Conservation (phyloP, 768 basidiomycete genomes). For the Termitomyces sp. region DNA sequence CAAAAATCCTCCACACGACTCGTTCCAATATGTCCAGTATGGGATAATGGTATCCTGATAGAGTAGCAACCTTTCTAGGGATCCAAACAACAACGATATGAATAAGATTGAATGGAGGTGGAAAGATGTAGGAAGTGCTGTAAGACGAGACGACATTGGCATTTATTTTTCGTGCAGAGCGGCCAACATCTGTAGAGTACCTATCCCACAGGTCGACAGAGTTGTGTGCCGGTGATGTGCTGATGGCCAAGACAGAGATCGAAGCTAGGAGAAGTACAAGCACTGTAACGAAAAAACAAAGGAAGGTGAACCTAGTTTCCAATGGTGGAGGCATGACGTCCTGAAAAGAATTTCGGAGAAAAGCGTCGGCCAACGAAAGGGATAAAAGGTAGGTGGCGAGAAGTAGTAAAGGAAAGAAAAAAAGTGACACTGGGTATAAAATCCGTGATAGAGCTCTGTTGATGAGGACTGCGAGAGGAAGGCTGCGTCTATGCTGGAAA, state of each 20-base stretch:
- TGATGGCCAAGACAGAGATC: constrained; percentile 30
- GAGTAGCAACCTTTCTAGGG: constrained; percentile 15
- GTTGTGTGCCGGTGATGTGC: constrained; percentile 4
- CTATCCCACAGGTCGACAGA: constrained; percentile 40
- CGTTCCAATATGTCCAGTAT: constrained; percentile 23
- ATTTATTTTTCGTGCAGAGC: constrained; percentile 41
- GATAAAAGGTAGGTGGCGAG: constrained; percentile 44
- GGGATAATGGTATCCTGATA: constrained; percentile 19
- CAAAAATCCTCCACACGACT: constrained; percentile 38
- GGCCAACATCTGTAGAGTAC: constrained; percentile 41
- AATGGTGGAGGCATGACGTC: constrained; percentile 35
- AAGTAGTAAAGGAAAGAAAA: constrained; percentile 49
- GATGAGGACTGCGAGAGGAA: constrained; percentile 46
- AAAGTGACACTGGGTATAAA: constrained; percentile 36
- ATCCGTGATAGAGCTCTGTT: constrained; percentile 33
- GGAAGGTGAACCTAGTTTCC: constrained; percentile 43
- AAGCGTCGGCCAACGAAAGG: constrained; percentile 40
- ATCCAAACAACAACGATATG: constrained; percentile 22
- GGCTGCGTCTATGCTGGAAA: constrained; percentile 29
- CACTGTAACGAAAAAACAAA: constrained; percentile 31
- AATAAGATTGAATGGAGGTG: constrained; percentile 51
- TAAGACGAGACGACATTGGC: constrained; percentile 33
- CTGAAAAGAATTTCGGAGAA: constrained; percentile 13
- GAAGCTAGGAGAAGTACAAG: constrained; percentile 33
- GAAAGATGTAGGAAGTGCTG: constrained; percentile 38